Conservation (phyloP, 345 rosid species). For the Brassica rapa region DNA sequence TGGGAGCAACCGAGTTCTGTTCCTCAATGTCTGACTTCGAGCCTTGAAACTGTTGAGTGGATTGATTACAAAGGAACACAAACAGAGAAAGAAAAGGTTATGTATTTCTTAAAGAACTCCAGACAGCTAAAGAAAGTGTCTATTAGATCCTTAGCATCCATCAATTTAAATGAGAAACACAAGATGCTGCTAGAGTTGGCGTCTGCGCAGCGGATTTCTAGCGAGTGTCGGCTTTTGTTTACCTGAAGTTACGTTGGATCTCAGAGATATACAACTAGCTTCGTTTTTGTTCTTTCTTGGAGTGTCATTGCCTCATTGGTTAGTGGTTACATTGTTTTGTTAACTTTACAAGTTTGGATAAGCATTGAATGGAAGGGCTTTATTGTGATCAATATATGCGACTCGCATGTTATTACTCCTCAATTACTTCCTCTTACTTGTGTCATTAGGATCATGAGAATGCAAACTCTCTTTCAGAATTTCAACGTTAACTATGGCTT, state of each 20-base stretch:
- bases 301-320: not conserved
- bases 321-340: not conserved
- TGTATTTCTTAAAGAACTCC: too few species aligned
- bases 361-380: not conserved
- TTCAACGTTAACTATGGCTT: too few species aligned
- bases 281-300: not conserved
- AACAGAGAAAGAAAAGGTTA: not conserved
- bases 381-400: not conserved
- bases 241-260: not conserved
- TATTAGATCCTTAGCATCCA: not conserved
- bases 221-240: not conserved
- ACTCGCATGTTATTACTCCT: not conserved
- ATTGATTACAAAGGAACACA: not conserved
- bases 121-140: not conserved
- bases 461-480: not conserved
- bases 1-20: conserved; percentile 6
- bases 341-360: not conserved
- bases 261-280: too few species aligned
- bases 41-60: conserved; percentile 18
- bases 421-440: not conserved
- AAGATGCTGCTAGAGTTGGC: not conserved
- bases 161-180: not conserved
- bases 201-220: not conserved
- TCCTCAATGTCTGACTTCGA: conserved; percentile 12
- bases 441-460: not conserved